Base-by-base conservation (phyloP, 2,329 filamentous ascomycete species). In the Cyanodermella asteris region DNA sequence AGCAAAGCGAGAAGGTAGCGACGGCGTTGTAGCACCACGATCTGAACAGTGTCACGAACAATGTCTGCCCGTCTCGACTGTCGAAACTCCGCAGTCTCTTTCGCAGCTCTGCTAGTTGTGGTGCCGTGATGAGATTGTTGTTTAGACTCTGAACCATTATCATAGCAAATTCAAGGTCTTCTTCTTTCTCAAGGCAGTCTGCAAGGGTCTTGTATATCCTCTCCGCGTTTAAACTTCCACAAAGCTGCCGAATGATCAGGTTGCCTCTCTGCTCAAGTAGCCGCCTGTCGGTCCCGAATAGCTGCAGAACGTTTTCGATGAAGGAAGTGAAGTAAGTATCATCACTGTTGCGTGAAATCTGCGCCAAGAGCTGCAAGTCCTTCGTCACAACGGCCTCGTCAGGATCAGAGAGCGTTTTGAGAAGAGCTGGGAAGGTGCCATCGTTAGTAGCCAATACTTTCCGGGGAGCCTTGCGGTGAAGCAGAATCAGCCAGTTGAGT, bases 111-210 rank as follows among this genome's bases (percentile, higher is more conserved):
- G 78, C 70, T 16, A 97, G 57, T 47, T 97, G 82, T 1, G 90
- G 87, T 0, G 90, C 87, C 2, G 90, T 97, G 36, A 97, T 93
- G 27, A 97, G 69, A 40, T 97, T 97, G 48, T 97, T 97, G 53
- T 97, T 97, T 26, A 97, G 60, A 40, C 94, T 94, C 46, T 97
- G 87, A 16, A 97, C 81, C 87, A 97, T 97, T 39, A 97, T 94
- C 44, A 84, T 93, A 10, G 87, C 84, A 49, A 97, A 97, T 45
- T 97, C 90, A 20, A 97, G 69, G 44, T 97, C 87, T 36, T 94
- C 87, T 46, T 97, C 87, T 42, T 82, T 91, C 47, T 94, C 87
- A 7, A 97, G 75, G 37, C 87, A 93, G 39, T 97, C 87, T 14
- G 87, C 90, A 34, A 97, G 59, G 3, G 81, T 94, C 16, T 87